Evolutionary conservation across 257 asterid genomes (phyloP).

Genomic region (Vinca minor): DNA sequence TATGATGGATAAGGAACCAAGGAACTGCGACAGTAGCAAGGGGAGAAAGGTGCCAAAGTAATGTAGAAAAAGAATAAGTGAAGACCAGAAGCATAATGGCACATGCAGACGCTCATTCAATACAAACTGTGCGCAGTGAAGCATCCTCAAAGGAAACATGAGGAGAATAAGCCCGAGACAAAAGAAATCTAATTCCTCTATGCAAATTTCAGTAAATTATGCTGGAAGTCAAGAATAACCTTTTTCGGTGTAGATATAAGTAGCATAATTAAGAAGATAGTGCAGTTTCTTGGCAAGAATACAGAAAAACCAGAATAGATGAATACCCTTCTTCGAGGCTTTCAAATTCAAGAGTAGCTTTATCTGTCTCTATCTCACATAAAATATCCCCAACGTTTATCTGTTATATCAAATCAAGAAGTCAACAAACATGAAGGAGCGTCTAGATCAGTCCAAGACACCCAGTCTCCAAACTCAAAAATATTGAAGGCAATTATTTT

Average conservation of each 20-base stretch:
- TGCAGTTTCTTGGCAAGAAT: background rate
- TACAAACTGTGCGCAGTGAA: background rate
- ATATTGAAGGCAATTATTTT: background rate
- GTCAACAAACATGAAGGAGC: slow-evolving; percentile 14
- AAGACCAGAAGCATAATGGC: background rate
- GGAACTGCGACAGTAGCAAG: background rate
- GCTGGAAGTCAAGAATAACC: background rate
- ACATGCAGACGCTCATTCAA: background rate
- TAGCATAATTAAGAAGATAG: background rate
- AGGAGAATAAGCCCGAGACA: background rate
- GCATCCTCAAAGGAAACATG: background rate
- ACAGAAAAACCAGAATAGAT: slow-evolving; percentile 12
- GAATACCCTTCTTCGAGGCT: slow-evolving; percentile 92
- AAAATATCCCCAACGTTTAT: slow-evolving; percentile 89
- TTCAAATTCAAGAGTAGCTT: slow-evolving; percentile 98
- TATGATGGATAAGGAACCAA: background rate
- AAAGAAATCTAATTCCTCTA: no score
- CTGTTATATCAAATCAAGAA: slow-evolving; percentile 40
- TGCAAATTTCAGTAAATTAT: background rate
- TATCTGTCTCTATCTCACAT: slow-evolving; percentile 96
- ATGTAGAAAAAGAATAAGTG: background rate
- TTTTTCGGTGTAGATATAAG: background rate
- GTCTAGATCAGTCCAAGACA: slow-evolving; percentile 7
- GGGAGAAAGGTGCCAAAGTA: background rate
- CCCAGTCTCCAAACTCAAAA: background rate